A percentile compares a stretch with the other conserved stretches of the same genome.
Conservation (phyloP, 805 yeast genomes). For the Ogataea naganishii region DNA sequence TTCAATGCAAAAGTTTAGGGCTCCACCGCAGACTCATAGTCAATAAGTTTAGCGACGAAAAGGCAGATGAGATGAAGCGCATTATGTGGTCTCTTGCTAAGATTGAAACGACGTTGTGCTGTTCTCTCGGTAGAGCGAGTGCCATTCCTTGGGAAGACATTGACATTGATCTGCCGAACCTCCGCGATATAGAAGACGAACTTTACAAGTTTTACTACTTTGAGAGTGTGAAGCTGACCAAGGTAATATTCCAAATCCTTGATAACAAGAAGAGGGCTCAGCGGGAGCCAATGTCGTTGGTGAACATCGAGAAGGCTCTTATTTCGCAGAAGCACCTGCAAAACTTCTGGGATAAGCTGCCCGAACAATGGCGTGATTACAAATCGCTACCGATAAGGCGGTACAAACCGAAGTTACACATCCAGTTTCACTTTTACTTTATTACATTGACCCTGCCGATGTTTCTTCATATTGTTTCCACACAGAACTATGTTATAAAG, state of each 20-base stretch:
- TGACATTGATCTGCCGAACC: slow-evolving; percentile 30
- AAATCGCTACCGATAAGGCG: slow-evolving; percentile 23
- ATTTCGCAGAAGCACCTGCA: slow-evolving; percentile 25
- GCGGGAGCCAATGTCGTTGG: slow-evolving; percentile 29
- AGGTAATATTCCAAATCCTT: slow-evolving; percentile 29
- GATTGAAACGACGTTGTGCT: slow-evolving; percentile 30
- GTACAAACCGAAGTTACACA: slow-evolving; percentile 32
- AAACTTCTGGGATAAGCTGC: slow-evolving; percentile 26
- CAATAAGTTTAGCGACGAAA: slow-evolving; percentile 23
- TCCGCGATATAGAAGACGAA: slow-evolving; percentile 21
- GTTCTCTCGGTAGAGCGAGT: slow-evolving; percentile 37
- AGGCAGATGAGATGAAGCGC: slow-evolving; percentile 30
- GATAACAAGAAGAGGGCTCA: slow-evolving; percentile 28
- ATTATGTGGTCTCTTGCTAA: slow-evolving; percentile 38
- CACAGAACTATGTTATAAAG: slow-evolving; percentile 25
- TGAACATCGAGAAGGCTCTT: slow-evolving; percentile 31
- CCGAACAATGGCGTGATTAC: slow-evolving; percentile 23
- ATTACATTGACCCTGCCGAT: slow-evolving; percentile 35
- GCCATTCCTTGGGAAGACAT: slow-evolving; percentile 36
- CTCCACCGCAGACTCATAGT: slow-evolving; percentile 32
- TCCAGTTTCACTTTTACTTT: slow-evolving; percentile 32
- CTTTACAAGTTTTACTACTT: slow-evolving; percentile 23
- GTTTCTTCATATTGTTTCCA: slow-evolving; percentile 28
- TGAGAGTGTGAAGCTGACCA: slow-evolving; percentile 26
- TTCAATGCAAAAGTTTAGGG: slow-evolving; percentile 42